Conservation (phyloP, 164 flowering plant genomes). For the Nymphaea thermarum region DNA sequence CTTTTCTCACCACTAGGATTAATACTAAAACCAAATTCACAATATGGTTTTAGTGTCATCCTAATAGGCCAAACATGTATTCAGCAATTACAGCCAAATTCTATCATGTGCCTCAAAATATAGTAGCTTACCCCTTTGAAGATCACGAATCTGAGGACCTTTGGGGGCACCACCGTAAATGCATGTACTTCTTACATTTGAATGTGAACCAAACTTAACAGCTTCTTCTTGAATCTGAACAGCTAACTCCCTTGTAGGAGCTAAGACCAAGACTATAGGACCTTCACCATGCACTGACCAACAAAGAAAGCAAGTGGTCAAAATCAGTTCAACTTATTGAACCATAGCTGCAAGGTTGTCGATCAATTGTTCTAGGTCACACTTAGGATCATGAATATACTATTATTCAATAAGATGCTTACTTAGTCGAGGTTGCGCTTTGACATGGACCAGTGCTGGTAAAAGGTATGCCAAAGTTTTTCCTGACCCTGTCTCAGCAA, state of each 20-base stretch:
- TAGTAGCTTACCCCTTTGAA: slow-evolving; percentile 45
- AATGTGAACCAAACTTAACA: slow-evolving; percentile 52
- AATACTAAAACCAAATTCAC: no score
- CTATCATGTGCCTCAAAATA: neutral
- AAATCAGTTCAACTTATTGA: no score
- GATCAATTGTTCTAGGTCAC: no score
- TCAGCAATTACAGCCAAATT: neutral
- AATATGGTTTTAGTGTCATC: no score
- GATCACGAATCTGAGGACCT: slow-evolving; percentile 97
- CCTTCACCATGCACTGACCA: slow-evolving; percentile 71
- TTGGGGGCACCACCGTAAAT: slow-evolving; percentile 96
- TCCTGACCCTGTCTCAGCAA: slow-evolving; percentile 99
- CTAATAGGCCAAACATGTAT: no score
- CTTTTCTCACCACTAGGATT: no score
- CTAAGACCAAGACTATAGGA: slow-evolving; percentile 74
- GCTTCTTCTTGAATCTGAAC: slow-evolving; percentile 94
- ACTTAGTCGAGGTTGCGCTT: slow-evolving; percentile 91
- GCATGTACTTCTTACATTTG: slow-evolving; percentile 69
- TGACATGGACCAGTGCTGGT: slow-evolving; percentile 85
- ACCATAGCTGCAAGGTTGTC: no score
- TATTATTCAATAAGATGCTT: slow-evolving; percentile 10
- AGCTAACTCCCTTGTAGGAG: slow-evolving; percentile 94
- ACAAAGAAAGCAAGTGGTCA: neutral
- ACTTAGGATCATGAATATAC: no score
- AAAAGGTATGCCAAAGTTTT: slow-evolving; percentile 89